phyloP scores from a whole-genome alignment of 2,329 filamentous ascomycete species.

The Colletotrichum destructivum region DNA sequence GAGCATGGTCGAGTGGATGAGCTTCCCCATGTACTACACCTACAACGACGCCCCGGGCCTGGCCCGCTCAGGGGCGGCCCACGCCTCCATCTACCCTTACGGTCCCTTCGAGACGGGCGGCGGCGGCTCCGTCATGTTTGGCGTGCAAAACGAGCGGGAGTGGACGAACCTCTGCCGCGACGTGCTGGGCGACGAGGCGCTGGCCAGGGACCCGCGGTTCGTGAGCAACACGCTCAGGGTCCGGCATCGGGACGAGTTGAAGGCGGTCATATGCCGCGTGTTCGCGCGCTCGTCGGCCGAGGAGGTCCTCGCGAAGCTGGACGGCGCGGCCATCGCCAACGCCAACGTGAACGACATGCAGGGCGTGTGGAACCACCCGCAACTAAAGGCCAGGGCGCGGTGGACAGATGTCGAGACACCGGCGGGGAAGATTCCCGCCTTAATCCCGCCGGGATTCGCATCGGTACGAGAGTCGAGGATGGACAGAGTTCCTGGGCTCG shows the following conservation, averaged over 20 bases:
- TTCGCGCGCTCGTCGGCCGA: slow-evolving; percentile 58
- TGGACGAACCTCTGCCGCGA: slow-evolving; percentile 64
- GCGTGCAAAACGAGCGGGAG: slow-evolving; percentile 71
- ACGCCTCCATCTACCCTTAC: slow-evolving; percentile 71
- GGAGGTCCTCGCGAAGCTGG: slow-evolving; percentile 59
- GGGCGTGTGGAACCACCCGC: slow-evolving; percentile 68
- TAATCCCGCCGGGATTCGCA: slow-evolving; percentile 64
- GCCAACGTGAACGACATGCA: slow-evolving; percentile 70
- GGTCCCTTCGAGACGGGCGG: slow-evolving; percentile 67
- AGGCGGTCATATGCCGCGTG: slow-evolving; percentile 58
- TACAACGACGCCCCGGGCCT: slow-evolving; percentile 61
- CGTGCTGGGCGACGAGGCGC: slow-evolving; percentile 59
- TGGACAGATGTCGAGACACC: slow-evolving; percentile 67
- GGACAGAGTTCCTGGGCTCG: slow-evolving; percentile 30
- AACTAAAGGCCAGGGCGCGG: slow-evolving; percentile 63
- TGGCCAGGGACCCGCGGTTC: slow-evolving; percentile 64
- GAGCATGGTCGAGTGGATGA: slow-evolving; percentile 73
- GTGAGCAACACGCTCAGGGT: slow-evolving; percentile 61
- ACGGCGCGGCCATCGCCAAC: slow-evolving; percentile 67
- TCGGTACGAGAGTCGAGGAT: slow-evolving; percentile 24
- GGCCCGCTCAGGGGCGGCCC: slow-evolving; percentile 63
- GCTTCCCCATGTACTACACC: slow-evolving; percentile 69
- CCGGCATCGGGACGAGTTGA: slow-evolving; percentile 62
- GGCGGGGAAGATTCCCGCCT: slow-evolving; percentile 60
- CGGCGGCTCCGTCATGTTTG: slow-evolving; percentile 67